These are phyloP conservation scores for Adansonia grandidieri DNA, from an alignment of 441 rosid genomes.

Conservation along the genomic window DNA sequence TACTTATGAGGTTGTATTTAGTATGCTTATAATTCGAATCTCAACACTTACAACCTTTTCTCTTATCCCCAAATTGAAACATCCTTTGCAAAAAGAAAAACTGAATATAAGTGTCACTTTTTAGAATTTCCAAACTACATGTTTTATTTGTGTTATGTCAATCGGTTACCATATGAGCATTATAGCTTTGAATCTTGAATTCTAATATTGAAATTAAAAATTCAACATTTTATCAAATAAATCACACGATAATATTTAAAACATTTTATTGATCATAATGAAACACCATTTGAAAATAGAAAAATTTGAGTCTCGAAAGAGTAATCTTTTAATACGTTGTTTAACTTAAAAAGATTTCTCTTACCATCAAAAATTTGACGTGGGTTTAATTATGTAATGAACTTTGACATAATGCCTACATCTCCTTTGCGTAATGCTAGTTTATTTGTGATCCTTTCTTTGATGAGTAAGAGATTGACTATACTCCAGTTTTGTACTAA, in stretches of 20 bases:
- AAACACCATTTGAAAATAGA: background rate
- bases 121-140: no score
- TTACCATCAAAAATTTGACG: background rate
- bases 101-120: no score
- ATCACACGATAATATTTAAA: background rate
- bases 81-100: no score
- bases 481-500: background rate
- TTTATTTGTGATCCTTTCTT: background rate
- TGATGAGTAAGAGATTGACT: background rate
- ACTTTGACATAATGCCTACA: background rate
- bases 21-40: no score
- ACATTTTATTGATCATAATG: background rate
- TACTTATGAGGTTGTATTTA: no score
- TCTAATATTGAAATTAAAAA: background rate
- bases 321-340: background rate
- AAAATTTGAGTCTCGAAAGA: background rate
- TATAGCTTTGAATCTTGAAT: background rate
- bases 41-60: no score
- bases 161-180: no score
- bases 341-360: background rate
- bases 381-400: background rate
- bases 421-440: background rate
- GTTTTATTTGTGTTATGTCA: no score
- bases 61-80: no score
- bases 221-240: background rate